Base-by-base conservation (phyloP, 768 basidiomycete genomes). In the Mycena crocata region DNA sequence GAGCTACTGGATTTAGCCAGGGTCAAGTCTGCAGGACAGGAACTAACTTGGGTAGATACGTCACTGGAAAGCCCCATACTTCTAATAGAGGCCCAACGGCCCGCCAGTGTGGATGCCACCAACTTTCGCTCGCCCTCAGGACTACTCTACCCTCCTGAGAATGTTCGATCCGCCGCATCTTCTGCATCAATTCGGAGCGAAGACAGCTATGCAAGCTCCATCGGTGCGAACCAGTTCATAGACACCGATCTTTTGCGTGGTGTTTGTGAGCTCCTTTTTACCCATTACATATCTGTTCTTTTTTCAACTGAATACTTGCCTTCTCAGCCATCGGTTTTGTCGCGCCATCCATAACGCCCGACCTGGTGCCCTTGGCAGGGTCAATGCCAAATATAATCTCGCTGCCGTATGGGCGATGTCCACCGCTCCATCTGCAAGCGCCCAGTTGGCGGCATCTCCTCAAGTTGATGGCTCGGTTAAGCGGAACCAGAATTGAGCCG, bases 401-500 rank as follows among this genome's bases (percentile, higher is more conserved):
- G 6, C 80, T 95, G 59, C 91, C 91, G 7, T 90, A 89, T 72
- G 90, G 89, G 7, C 86, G 85, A 66, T 87, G 84, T 48, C 87
- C 90, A 15, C 85, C 91, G 13, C 82, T 93, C 62, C 91, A 94
- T 74, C 77, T 95, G 37, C 90, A 90, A 71, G 90, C 91, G 1
- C 87, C 89, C 8, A 89, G 80, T 67, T 95, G 93, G 93, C 85
- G 88, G 28, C 87, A 89, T 74, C 71, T 94, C 58, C 81, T 94
- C 40, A 91, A 88, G 71, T 75, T 94, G 44, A 88, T 95, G 87
- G 93, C 92, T 30, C 82, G 89, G 65, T 76, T 93, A 62, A 89
- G 90, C 61, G 87, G 84, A 32, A 90, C 91, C 7, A 87, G 87
- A 54, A 80, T 95, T 48, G 90, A 94, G 69, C 87, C 93, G 1